Conservation (phyloP, 306 rosid species). For the Ormosia emarginata region DNA sequence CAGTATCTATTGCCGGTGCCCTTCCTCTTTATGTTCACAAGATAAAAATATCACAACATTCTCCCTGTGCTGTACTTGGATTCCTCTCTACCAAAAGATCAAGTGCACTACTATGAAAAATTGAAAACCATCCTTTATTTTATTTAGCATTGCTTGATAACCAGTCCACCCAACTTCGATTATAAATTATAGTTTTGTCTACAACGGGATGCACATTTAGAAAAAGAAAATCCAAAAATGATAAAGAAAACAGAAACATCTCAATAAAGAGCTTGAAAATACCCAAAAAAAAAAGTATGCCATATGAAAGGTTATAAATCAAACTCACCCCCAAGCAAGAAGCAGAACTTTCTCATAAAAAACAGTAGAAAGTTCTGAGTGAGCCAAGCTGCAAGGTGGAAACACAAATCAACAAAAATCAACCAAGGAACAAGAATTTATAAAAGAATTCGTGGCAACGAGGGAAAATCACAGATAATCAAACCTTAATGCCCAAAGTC, state of each 20-base stretch:
- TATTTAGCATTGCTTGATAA: background rate
- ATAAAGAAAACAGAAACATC: background rate
- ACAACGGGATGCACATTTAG: background rate
- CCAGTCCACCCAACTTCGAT: background rate
- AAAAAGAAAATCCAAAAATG: background rate
- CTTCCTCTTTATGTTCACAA: background rate
- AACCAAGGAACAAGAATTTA: background rate
- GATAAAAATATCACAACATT: background rate
- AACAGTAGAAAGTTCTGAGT: constrained; percentile 88
- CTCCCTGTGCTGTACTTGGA: background rate
- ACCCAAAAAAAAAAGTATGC: background rate
- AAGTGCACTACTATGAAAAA: background rate
- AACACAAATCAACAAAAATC: constrained; percentile 34
- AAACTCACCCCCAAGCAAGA: constrained; percentile 89
- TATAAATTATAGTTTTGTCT: background rate
- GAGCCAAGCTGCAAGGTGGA: constrained; percentile 72
- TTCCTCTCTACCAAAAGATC: background rate
- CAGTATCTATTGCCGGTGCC: background rate
- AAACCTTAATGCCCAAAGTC: constrained; percentile 95
- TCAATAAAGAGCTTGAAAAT: background rate
- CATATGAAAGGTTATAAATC: background rate
- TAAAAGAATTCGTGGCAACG: background rate
- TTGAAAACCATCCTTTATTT: background rate
- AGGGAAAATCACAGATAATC: constrained; percentile 10
- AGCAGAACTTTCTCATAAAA: constrained; percentile 93